Evolutionary conservation across 345 rosid species (phyloP).

Genomic region (Aethionema arabicum): DNA sequence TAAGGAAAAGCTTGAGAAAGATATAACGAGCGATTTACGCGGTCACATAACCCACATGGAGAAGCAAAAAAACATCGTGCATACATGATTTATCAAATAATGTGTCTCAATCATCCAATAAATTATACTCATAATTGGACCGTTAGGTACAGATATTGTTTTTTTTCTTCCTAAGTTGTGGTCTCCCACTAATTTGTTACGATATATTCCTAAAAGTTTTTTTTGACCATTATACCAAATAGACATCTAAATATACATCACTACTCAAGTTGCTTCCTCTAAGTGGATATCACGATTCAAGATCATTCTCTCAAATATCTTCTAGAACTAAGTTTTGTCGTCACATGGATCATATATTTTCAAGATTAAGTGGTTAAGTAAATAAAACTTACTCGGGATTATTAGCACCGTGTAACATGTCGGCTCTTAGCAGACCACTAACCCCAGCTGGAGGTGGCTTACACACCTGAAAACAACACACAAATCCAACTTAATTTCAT

Average conservation of each 20-base stretch:
- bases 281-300: slow-evolving; percentile 33
- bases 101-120: slow-evolving; percentile 27
- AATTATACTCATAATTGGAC: slow-evolving; percentile 8
- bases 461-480: slow-evolving; percentile 49
- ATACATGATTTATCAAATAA: slow-evolving; percentile 35
- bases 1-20: background rate
- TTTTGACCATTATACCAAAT: slow-evolving; percentile 6
- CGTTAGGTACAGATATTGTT: slow-evolving; percentile 23
- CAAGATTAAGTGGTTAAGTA: slow-evolving; percentile 28
- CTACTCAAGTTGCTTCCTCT: slow-evolving; percentile 13
- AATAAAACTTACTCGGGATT: slow-evolving; percentile 49
- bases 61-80: slow-evolving; percentile 26
- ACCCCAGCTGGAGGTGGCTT: slow-evolving; percentile 54
- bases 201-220: slow-evolving; percentile 16
- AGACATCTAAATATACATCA: too few relatives aligned
- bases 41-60: slow-evolving; percentile 34
- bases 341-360: slow-evolving; percentile 18
- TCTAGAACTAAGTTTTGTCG: slow-evolving; percentile 25
- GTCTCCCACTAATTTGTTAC: slow-evolving; percentile 31
- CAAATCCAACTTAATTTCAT: slow-evolving; percentile 1
- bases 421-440: slow-evolving; percentile 71
- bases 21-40: slow-evolving; percentile 32
- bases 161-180: slow-evolving; percentile 17
- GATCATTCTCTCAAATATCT: slow-evolving; percentile 16
- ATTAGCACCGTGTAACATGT: slow-evolving; percentile 53